Evolutionary conservation across 2,329 filamentous ascomycete species (phyloP).

Genomic region (Fusarium sp.): DNA sequence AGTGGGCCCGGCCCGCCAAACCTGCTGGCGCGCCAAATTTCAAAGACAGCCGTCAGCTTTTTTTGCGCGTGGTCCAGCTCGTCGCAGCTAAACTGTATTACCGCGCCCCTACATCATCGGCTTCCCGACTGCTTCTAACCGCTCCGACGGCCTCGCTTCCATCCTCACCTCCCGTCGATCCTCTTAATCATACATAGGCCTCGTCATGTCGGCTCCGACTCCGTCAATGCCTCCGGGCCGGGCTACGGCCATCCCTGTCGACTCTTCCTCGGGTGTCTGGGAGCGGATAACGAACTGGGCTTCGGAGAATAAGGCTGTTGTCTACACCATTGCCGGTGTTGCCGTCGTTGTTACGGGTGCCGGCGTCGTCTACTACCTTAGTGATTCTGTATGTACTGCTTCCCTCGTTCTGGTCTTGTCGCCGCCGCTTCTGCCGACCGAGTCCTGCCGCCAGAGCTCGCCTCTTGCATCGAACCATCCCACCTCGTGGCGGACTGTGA

Average conservation of each 20-base stretch:
- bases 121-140: conserved; percentile 45
- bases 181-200: conserved; percentile 45
- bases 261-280: conserved; percentile 81
- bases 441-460: conserved; percentile 12
- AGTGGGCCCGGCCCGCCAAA: conserved; percentile 43
- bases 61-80: conserved; percentile 53
- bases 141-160: conserved; percentile 48
- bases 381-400: conserved; percentile 65
- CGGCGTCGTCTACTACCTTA: conserved; percentile 92
- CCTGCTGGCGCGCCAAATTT: conserved; percentile 51
- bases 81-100: conserved; percentile 50
- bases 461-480: conserved; percentile 40
- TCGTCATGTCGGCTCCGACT: conserved; percentile 62
- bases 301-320: conserved; percentile 93
- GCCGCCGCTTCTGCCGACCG: conserved; percentile 14
- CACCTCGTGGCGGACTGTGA: conserved; percentile 17
- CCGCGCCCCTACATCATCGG: conserved; percentile 55
- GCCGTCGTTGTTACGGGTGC: conserved; percentile 93
- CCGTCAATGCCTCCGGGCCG: conserved; percentile 65
- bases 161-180: conserved; percentile 42
- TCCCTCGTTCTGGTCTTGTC: conserved; percentile 11
- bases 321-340: conserved; percentile 96
- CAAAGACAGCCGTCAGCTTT: conserved; percentile 51
- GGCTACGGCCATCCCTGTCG: conserved; percentile 64
- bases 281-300: conserved; percentile 93